A percentile compares a stretch with the other conserved stretches of the same genome.
These are phyloP conservation scores for Xylaria multiplex DNA, from an alignment of 2,329 filamentous ascomycete species.

Conservation along the genomic window DNA sequence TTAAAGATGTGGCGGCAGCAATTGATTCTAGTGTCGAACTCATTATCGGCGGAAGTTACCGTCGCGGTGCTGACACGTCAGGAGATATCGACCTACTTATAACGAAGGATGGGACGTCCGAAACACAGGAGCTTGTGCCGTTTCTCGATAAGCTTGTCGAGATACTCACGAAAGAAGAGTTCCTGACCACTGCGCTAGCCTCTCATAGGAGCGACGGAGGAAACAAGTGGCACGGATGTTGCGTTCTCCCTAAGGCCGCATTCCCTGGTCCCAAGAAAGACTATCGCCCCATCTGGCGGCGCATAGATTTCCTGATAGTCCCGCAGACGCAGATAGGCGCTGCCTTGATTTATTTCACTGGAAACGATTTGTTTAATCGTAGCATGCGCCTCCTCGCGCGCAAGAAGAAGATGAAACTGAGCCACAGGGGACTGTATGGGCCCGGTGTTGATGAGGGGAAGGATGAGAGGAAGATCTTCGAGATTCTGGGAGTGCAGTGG, in stretches of 20 bases:
- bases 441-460: slow-evolving; percentile 77
- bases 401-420: slow-evolving; percentile 84
- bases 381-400: slow-evolving; percentile 82
- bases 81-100: slow-evolving; percentile 89
- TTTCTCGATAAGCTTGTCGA: slow-evolving; percentile 73
- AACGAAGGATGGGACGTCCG: slow-evolving; percentile 70
- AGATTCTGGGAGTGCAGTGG: slow-evolving; percentile 84
- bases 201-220: slow-evolving; percentile 63
- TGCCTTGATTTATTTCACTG: slow-evolving; percentile 93
- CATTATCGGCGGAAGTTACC: slow-evolving; percentile 85
- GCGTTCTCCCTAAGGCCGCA: slow-evolving; percentile 66
- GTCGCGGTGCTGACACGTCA: slow-evolving; percentile 77
- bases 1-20: slow-evolving; percentile 65
- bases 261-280: slow-evolving; percentile 42
- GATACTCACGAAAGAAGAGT: slow-evolving; percentile 66
- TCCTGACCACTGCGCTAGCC: slow-evolving; percentile 78
- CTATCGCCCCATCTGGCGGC: slow-evolving; percentile 71
- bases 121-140: slow-evolving; percentile 65
- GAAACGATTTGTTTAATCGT: slow-evolving; percentile 93
- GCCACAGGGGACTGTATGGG: slow-evolving; percentile 82
- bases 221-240: slow-evolving; percentile 91
- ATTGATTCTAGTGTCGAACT: slow-evolving; percentile 74
- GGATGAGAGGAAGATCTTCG: slow-evolving; percentile 83
- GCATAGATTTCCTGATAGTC: slow-evolving; percentile 86
- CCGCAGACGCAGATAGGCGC: slow-evolving; percentile 83